These are phyloP conservation scores for Euphrasia arctica DNA, from an alignment of 305 asterid species.

Conservation along the genomic window DNA sequence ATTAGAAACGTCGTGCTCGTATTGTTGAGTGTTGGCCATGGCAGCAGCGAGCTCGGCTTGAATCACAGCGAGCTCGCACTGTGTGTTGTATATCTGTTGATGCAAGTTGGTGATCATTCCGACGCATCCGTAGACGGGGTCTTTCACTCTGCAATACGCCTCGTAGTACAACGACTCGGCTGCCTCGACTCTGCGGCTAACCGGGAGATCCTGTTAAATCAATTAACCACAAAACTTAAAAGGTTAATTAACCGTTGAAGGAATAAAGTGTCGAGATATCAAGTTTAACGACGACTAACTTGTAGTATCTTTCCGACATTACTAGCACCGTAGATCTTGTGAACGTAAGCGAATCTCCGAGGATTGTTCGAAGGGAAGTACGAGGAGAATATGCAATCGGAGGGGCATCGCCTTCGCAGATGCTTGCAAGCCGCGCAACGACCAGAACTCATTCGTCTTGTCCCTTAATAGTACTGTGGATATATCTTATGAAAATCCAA, in stretches of 20 bases:
- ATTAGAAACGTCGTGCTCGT: background rate
- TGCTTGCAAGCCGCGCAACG: slow-evolving; percentile 69
- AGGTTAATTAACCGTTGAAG: too few relatives aligned
- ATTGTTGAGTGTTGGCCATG: background rate
- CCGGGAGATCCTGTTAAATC: slow-evolving; percentile 46
- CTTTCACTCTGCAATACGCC: slow-evolving; percentile 41
- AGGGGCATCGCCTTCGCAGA: slow-evolving; percentile 16
- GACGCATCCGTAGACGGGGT: slow-evolving; percentile 52
- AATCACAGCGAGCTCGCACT: slow-evolving; percentile 46
- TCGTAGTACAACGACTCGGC: slow-evolving; percentile 61
- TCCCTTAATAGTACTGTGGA: background rate
- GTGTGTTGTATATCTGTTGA: slow-evolving; percentile 46
- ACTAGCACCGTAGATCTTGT: slow-evolving; percentile 82
- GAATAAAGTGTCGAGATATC: too few relatives aligned
- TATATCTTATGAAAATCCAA: slow-evolving; percentile 13
- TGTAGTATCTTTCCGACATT: slow-evolving; percentile 63
- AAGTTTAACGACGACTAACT: slow-evolving; percentile 28
- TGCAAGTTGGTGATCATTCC: slow-evolving; percentile 47
- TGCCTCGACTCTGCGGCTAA: slow-evolving; percentile 45
- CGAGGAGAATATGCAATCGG: slow-evolving; percentile 12
- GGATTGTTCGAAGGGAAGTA: slow-evolving; percentile 60
- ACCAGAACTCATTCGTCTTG: slow-evolving; percentile 35
- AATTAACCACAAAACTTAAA: too few relatives aligned
- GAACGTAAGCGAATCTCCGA: slow-evolving; percentile 60
- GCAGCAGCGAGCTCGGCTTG: slow-evolving; percentile 37